Evolutionary conservation across 768 basidiomycete genomes (phyloP).

Genomic region (Pulveroboletus sp.): DNA sequence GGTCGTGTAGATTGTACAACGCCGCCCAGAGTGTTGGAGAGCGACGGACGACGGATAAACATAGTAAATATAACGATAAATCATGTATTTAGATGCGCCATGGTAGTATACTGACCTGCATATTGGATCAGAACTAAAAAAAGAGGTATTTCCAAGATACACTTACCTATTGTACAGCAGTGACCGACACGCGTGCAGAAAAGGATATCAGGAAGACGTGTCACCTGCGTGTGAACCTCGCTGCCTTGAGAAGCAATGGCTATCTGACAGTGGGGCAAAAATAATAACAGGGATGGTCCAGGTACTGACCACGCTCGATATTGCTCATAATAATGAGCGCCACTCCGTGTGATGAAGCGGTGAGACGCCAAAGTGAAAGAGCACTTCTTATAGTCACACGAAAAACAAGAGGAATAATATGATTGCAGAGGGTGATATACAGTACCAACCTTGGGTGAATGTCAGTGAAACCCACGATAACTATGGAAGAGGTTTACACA

Average conservation of each 20-base stretch:
- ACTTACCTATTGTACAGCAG: slow-evolving; percentile 17
- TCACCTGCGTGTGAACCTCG: slow-evolving; percentile 52
- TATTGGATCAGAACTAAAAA: not conserved
- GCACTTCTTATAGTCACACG: slow-evolving; percentile 31
- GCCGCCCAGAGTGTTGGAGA: slow-evolving; percentile 97
- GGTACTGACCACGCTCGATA: slow-evolving; percentile 34
- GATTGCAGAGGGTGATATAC: slow-evolving; percentile 35
- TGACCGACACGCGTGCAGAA: not conserved
- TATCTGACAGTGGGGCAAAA: slow-evolving; percentile 37
- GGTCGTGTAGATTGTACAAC: slow-evolving; percentile 61
- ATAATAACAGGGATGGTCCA: slow-evolving; percentile 31
- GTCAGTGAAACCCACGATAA: slow-evolving; percentile 17
- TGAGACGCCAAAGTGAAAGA: slow-evolving; percentile 87
- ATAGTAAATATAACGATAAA: not conserved
- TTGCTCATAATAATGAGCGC: slow-evolving; percentile 87
- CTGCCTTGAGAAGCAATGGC: slow-evolving; percentile 28
- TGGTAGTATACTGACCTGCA: not conserved
- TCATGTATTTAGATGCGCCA: slow-evolving; percentile 2
- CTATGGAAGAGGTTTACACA: slow-evolving; percentile 35
- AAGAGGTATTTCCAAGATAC: not conserved
- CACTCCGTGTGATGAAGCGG: slow-evolving; percentile 54
- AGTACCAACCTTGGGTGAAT: slow-evolving; percentile 23
- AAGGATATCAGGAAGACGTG: slow-evolving; percentile 18
- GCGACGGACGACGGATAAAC: slow-evolving; percentile 34
- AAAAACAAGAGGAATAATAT: slow-evolving; percentile 12